Evolutionary conservation across 75 land plant genomes (phyloP).

Genomic region (Pinus albicaulis): DNA sequence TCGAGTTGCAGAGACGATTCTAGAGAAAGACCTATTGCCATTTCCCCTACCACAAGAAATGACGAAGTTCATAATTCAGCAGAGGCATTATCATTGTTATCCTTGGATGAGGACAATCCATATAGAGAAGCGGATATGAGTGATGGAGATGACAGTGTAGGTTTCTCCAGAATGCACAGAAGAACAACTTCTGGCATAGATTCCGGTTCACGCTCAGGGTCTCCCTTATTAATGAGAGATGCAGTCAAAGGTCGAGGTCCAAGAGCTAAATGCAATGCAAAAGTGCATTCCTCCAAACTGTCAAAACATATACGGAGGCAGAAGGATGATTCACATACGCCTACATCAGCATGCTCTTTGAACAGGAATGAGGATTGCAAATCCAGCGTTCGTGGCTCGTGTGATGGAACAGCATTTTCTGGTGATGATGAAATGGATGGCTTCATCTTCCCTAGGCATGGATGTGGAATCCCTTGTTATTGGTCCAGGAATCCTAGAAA

Average conservation of each 20-base stretch:
- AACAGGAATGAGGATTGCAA: conserved; percentile 20
- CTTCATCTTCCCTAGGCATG: conserved; percentile 54
- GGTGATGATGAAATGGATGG: conserved; percentile 41
- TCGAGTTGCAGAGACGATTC: not conserved
- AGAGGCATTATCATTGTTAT: conserved; percentile 10
- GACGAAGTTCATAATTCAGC: conserved; percentile 3
- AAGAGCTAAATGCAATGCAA: conserved; percentile 9
- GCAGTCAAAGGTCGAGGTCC: not conserved
- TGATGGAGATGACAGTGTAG: conserved; percentile 19
- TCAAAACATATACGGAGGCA: conserved; percentile 26
- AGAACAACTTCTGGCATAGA: not conserved
- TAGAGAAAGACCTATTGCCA: not conserved
- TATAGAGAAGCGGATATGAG: conserved; percentile 18
- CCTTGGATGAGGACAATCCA: conserved; percentile 13
- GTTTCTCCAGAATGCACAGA: conserved; percentile 6
- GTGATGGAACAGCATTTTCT: conserved; percentile 53
- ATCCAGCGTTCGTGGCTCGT: conserved; percentile 42
- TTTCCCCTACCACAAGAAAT: not conserved
- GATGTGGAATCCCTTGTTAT: conserved; percentile 77
- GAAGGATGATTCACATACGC: conserved; percentile 45
- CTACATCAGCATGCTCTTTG: conserved; percentile 50
- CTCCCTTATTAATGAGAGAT: conserved; percentile 18
- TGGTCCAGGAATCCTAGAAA: conserved; percentile 43
- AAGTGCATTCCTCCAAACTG: conserved; percentile 20
- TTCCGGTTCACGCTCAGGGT: conserved; percentile 12